Conservation (phyloP, 1,284 basidiomycete genomes). For the Cystobasidium pallidum region DNA sequence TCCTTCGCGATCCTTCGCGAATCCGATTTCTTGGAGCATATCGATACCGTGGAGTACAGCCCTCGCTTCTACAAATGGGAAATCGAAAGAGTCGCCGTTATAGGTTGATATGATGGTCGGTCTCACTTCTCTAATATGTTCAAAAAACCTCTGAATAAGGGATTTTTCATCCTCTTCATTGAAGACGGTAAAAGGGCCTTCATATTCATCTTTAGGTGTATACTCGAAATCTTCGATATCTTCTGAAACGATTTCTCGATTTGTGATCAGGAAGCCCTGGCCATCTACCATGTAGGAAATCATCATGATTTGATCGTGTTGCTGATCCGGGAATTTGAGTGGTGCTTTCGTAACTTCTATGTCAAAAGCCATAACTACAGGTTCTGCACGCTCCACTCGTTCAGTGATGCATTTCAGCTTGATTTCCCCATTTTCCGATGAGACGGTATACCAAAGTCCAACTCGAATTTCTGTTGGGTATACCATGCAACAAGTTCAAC, state of each 20-base stretch:
- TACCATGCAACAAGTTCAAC: neutral
- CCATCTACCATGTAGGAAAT: slow-evolving; percentile 98
- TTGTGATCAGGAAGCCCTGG: slow-evolving; percentile 90
- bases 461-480: slow-evolving; percentile 76
- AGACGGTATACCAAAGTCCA: slow-evolving; percentile 91
- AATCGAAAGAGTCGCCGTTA: slow-evolving; percentile 99
- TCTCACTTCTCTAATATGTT: slow-evolving; percentile 86
- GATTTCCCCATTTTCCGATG: slow-evolving; percentile 77
- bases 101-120: slow-evolving; percentile 98
- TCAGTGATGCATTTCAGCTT: slow-evolving; percentile 73
- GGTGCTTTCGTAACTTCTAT: slow-evolving; percentile 99
- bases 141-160: slow-evolving; percentile 84
- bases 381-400: slow-evolving; percentile 96
- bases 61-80: slow-evolving; percentile 92
- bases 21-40: slow-evolving; percentile 95
- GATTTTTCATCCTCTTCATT: slow-evolving; percentile 91
- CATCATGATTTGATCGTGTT: slow-evolving; percentile 99
- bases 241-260: slow-evolving; percentile 94
- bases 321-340: slow-evolving; percentile 96
- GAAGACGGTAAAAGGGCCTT: slow-evolving; percentile 94
- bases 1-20: slow-evolving; percentile 85
- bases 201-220: slow-evolving; percentile 96
- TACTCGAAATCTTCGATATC: slow-evolving; percentile 99
- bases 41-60: slow-evolving; percentile 88
- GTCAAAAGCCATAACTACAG: slow-evolving; percentile 98